Evolutionary conservation across 2,329 filamentous ascomycete genomes (phyloP), one percentile per base, ranked within the genome.

Genomic region (Trichothecium sympodiale): DNA sequence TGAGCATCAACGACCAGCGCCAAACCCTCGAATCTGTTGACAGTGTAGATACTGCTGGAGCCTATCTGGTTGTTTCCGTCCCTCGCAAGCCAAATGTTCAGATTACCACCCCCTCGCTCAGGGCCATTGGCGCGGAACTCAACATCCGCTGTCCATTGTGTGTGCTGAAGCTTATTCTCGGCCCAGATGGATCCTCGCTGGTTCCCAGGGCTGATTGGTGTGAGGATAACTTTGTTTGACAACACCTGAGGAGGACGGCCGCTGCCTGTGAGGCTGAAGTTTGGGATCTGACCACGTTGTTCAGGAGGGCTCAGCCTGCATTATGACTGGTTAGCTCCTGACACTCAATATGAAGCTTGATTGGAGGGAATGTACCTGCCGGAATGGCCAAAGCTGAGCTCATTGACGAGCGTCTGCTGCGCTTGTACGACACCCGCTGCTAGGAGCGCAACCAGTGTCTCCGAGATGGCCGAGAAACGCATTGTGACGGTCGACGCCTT

Each of bases 181-280:
- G 80, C 69, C 89, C 91, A 98, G 46, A 91, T 56, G 34, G 83
- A 80, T 41, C 85, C 84, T 54, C 87, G 77, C 51, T 83, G 79
- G 60, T 87, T 87, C 37, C 91, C 91, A 5, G 87, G 86, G 33
- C 78, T 79, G 12, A 87, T 80, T 9, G 91, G 89, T 2, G 91
- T 98, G 38, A 98, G 74, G 54, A 98, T 83, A 40, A 96, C 55
- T 56, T 88, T 86, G 67, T 96, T 89, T 46, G 87, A 94, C 40
- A 95, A 74, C 41, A 81, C 57, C 50, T 81, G 72, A 45, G 76
- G 75, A 26, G 57, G 46, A 42, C 62, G 54, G 18, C 74, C 74
- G 31, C 62, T 64, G 53, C 74, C 74, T 37, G 67, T 60, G 41
- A 76, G 55, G 39, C 59, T 54, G 52, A 74, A 80, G 53, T 70